Conservation (phyloP, 1,284 basidiomycete species). For the Phlebopus sp. region DNA sequence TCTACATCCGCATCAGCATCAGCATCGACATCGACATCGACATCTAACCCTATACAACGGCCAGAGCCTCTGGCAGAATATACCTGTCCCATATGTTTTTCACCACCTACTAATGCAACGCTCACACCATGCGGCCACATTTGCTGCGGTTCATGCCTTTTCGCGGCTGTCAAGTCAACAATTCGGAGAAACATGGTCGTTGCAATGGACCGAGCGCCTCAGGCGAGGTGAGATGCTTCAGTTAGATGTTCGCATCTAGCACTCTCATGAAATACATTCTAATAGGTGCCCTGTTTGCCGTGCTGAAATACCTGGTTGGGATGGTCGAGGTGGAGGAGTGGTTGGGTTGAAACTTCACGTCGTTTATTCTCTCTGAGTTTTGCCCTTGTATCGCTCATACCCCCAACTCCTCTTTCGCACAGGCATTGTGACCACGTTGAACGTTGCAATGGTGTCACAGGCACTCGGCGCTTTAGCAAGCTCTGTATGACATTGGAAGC, state of each 20-base stretch:
- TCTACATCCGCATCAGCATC: not conserved
- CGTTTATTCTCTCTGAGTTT: slow-evolving; percentile 40
- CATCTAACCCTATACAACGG: not conserved
- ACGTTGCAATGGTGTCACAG: no score
- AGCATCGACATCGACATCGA: not conserved
- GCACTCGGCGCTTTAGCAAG: no score
- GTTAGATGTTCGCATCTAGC: not conserved
- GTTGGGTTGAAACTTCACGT: slow-evolving; percentile 53
- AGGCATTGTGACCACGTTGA: no score
- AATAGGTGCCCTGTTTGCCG: slow-evolving; percentile 64
- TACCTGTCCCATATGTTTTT: slow-evolving; percentile 77
- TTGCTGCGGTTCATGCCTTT: slow-evolving; percentile 72
- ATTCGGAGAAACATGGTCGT: slow-evolving; percentile 47
- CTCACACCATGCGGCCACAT: slow-evolving; percentile 78
- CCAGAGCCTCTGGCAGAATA: slow-evolving; percentile 58
- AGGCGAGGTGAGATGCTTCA: slow-evolving; percentile 43
- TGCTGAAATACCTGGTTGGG: slow-evolving; percentile 59
- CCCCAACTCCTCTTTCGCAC: no score
- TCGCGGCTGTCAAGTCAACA: slow-evolving; percentile 66
- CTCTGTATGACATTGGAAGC: no score
- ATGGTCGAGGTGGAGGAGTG: slow-evolving; percentile 62
- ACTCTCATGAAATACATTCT: not conserved
- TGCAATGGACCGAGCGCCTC: slow-evolving; percentile 37
- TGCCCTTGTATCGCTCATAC: not conserved
- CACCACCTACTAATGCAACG: slow-evolving; percentile 67